These are phyloP conservation scores for Yamadazyma blattariae DNA, from an alignment of 1,139 yeast species.

Conservation along the genomic window DNA sequence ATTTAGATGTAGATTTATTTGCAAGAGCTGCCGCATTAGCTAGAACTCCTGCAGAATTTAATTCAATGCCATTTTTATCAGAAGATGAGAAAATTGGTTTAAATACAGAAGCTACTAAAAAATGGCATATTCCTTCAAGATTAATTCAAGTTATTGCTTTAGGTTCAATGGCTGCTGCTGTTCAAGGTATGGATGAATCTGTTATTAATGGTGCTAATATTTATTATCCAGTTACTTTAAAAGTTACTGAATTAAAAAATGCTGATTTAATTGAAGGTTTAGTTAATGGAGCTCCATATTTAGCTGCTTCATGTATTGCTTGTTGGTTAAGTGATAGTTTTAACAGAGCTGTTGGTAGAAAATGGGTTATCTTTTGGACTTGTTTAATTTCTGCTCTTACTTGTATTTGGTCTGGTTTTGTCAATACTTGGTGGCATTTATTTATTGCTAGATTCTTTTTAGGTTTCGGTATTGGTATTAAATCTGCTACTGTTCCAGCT, in stretches of 20 bases:
- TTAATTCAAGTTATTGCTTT: conserved; percentile 64
- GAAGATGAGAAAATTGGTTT: conserved; percentile 61
- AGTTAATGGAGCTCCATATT: conserved; percentile 78
- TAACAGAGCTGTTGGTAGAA: conserved; percentile 65
- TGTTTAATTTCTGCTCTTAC: conserved; percentile 64
- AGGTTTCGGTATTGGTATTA: conserved; percentile 80
- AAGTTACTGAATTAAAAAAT: conserved; percentile 45
- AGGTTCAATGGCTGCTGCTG: conserved; percentile 86
- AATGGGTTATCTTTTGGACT: conserved; percentile 69
- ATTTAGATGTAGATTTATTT: conserved; percentile 63
- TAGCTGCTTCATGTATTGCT: conserved; percentile 66
- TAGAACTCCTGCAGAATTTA: conserved; percentile 57
- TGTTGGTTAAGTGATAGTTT: conserved; percentile 74
- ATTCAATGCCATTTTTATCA: conserved; percentile 52
- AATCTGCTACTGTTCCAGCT: conserved; percentile 79
- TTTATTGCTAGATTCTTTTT: conserved; percentile 69
- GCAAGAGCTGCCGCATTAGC: conserved; percentile 77
- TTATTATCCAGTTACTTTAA: conserved; percentile 59
- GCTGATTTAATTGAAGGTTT: conserved; percentile 72
- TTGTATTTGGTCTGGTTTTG: conserved; percentile 77
- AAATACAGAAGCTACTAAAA: conserved; percentile 55
- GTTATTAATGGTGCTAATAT: conserved; percentile 83
- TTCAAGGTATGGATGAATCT: conserved; percentile 91
- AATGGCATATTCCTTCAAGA: conserved; percentile 62
- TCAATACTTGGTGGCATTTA: conserved; percentile 72